phyloP scores from a whole-genome alignment of 192 early-diverging fungal species.

The Obelidium mucronatum region DNA sequence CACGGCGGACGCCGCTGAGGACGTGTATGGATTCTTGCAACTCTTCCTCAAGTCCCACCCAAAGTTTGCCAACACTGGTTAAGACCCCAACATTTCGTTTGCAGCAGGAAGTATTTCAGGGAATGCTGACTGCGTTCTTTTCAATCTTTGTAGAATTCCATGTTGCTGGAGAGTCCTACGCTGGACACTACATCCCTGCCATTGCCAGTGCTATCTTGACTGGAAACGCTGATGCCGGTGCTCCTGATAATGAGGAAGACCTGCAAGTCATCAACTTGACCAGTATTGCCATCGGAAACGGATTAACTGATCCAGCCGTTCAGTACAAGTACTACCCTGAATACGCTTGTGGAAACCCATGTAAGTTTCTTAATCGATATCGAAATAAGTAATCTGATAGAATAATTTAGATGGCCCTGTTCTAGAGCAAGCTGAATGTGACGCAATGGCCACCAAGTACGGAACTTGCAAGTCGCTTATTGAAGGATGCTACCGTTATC shows the following conservation, averaged over 20 bases:
- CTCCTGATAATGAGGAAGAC: slow-evolving; percentile 24
- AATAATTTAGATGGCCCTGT: slow-evolving; percentile 70
- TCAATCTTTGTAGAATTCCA: no score
- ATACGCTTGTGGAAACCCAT: slow-evolving; percentile 42
- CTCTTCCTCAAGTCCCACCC: slow-evolving; percentile 89
- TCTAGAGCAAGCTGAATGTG: slow-evolving; percentile 73
- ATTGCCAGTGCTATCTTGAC: slow-evolving; percentile 82
- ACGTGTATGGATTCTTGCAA: slow-evolving; percentile 92
- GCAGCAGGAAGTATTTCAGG: no score
- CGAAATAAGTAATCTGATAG: slow-evolving; percentile 31
- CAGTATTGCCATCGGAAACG: slow-evolving; percentile 78
- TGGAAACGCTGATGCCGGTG: slow-evolving; percentile 68
- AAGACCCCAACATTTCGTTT: no score
- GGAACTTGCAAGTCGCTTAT: slow-evolving; percentile 79
- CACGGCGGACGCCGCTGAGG: slow-evolving; percentile 79
- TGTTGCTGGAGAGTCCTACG: slow-evolving; percentile 37
- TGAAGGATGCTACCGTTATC: slow-evolving; percentile 84
- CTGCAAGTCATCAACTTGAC: slow-evolving; percentile 37
- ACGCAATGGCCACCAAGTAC: slow-evolving; percentile 76
- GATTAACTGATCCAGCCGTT: slow-evolving; percentile 83
- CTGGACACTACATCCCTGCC: slow-evolving; percentile 94
- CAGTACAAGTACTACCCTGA: slow-evolving; percentile 90
- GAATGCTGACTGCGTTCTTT: no score
- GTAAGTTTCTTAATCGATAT: slow-evolving; percentile 50
- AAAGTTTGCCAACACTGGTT: slow-evolving; percentile 84